Evolutionary conservation across 306 rosid genomes (phyloP).

Genomic region (Chamaecrista fasciculata): DNA sequence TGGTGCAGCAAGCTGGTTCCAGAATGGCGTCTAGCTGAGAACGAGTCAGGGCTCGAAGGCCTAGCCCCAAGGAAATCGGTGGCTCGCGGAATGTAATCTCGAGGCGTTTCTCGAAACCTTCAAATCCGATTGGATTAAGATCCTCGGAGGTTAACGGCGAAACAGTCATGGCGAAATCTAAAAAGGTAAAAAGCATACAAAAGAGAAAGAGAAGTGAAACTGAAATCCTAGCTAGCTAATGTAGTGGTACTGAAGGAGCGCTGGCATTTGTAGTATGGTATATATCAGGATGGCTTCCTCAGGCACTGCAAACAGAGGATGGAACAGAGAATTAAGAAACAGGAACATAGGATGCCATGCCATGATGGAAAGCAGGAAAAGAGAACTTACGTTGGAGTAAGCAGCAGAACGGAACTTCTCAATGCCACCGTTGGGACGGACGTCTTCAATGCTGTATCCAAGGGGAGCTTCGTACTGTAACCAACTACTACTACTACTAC

Average conservation of each 20-base stretch:
- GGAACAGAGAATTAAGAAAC: not conserved
- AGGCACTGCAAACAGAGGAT: slow-evolving; percentile 39
- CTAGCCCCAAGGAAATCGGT: slow-evolving; percentile 40
- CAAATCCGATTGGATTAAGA: slow-evolving; percentile 47
- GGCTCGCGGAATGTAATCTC: slow-evolving; percentile 46
- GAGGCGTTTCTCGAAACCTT: slow-evolving; percentile 66
- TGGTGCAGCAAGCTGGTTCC: slow-evolving; percentile 57
- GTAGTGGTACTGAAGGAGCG: slow-evolving; percentile 20
- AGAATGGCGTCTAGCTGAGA: slow-evolving; percentile 49
- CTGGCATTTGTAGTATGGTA: slow-evolving; percentile 1
- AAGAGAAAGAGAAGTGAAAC: not conserved
- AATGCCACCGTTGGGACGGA: slow-evolving; percentile 71
- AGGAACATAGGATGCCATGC: not conserved
- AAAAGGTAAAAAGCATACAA: not conserved
- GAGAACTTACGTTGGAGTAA: slow-evolving; percentile 55
- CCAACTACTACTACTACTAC: slow-evolving; percentile 40
- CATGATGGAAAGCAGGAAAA: not conserved
- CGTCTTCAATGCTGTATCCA: slow-evolving; percentile 65
- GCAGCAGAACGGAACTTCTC: slow-evolving; percentile 62
- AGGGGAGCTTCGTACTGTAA: slow-evolving; percentile 57
- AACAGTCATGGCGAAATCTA: not conserved
- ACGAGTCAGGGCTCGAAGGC: slow-evolving; percentile 50
- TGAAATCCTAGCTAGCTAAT: slow-evolving; percentile 26
- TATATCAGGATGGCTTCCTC: slow-evolving; percentile 62
- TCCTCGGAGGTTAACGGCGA: slow-evolving; percentile 16